Percentiles rank a stretch among this genome's conserved stretches.
phyloP scores from a whole-genome alignment of 2,329 filamentous ascomycete genomes.

The Fusarium brevicatenulatum region DNA sequence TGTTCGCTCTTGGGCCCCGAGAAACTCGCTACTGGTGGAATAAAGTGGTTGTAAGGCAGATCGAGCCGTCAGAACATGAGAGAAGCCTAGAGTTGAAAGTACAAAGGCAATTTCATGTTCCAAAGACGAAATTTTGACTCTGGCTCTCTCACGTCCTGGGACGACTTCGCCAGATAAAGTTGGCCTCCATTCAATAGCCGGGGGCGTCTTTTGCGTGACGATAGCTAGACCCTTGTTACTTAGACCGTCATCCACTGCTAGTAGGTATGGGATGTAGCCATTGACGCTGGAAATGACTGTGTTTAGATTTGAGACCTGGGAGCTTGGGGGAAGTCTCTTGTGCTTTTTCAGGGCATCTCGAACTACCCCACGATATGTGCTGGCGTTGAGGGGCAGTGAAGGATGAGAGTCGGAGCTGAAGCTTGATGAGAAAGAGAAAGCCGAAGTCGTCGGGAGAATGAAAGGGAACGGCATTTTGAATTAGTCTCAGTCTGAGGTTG shows the following conservation, averaged over 20 bases:
- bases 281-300: slow-evolving; percentile 75
- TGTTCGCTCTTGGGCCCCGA: slow-evolving; percentile 73
- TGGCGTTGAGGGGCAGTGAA: slow-evolving; percentile 83
- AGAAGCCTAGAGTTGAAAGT: slow-evolving; percentile 79
- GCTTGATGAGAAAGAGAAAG: slow-evolving; percentile 81
- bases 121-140: slow-evolving; percentile 77
- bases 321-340: slow-evolving; percentile 81
- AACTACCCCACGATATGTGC: slow-evolving; percentile 84
- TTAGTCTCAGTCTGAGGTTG: background rate
- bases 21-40: slow-evolving; percentile 68
- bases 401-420: slow-evolving; percentile 87
- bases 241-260: slow-evolving; percentile 80
- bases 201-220: slow-evolving; percentile 68
- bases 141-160: slow-evolving; percentile 70
- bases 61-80: slow-evolving; percentile 77
- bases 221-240: slow-evolving; percentile 54
- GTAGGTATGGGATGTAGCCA: slow-evolving; percentile 84
- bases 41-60: slow-evolving; percentile 79
- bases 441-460: slow-evolving; percentile 86
- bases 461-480: slow-evolving; percentile 87
- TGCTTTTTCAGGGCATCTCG: slow-evolving; percentile 87
- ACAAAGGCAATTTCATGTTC: slow-evolving; percentile 87
- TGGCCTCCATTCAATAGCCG: slow-evolving; percentile 84
- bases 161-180: slow-evolving; percentile 75
- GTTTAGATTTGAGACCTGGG: slow-evolving; percentile 76